Base-by-base conservation (phyloP, 768 basidiomycete species). In the Boletus huronensis region DNA sequence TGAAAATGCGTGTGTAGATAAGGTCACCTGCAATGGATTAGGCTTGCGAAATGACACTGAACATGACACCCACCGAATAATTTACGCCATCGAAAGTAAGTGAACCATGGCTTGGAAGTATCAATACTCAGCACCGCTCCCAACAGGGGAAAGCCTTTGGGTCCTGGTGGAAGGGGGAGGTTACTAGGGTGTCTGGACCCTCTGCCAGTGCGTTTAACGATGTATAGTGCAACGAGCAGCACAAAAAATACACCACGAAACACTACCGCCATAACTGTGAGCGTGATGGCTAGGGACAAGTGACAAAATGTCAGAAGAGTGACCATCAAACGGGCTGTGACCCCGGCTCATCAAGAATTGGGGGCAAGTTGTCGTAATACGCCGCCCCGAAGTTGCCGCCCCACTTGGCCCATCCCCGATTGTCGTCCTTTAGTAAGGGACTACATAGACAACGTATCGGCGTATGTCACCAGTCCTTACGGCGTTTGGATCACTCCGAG, bases 161-260 rank as follows among this genome's bases (percentile, higher is more conserved):
- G 82, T 19, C 82, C 83, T 35, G 77, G 79, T 43, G 78, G 79
- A 28, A 81, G 71, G 19, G 72, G 61, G 38, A 42, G n/a, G 7
- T 50, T 50, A 11, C 19, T 31, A 4, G 41, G 45, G 13, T 29
- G 47, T 14, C 34, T 43, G 28, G 52, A 21, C n/a, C 34, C 10
- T 19, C 29, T 44, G n/a, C n/a, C n/a, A n/a, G n/a, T n/a, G 48
- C 58, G 48, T 52, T 35, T 51, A 8, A 34, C 13, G n/a, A 65
- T 28, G 29, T 58, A 65, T 5, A 68, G 36, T 13, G 50, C 34
- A 10, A 53, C 21, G 19, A 68, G 40, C 29, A 65, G 26, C 34
- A 43, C 51, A 19, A 60, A 14, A 25, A 59, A 29, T 38, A 42
- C 31, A 25, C 42, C 13, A 13, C 26, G 35, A 17, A 58, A 29